Percentiles rank a stretch among this genome's conserved stretches.
These are phyloP conservation scores for Mycosphaerella arachidis DNA, from an alignment of 2,329 filamentous ascomycete genomes.

Conservation along the genomic window DNA sequence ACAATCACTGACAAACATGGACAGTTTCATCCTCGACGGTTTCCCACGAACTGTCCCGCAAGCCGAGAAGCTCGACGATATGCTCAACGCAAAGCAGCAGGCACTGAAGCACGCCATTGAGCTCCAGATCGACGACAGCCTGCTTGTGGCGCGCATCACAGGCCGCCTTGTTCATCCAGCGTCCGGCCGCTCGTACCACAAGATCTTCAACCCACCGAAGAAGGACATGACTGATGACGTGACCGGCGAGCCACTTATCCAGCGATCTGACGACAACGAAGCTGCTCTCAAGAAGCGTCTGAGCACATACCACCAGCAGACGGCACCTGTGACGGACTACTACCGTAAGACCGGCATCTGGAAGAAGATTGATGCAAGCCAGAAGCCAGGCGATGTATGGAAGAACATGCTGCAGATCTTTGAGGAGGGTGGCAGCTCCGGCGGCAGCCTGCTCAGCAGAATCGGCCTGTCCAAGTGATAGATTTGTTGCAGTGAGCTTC, in stretches of 20 bases:
- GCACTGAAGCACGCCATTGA: slow-evolving; percentile 92
- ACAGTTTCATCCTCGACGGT: slow-evolving; percentile 94
- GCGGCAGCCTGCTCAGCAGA: slow-evolving; percentile 49
- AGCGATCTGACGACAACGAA: slow-evolving; percentile 95
- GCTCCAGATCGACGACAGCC: slow-evolving; percentile 90
- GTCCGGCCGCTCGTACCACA: slow-evolving; percentile 95
- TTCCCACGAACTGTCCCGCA: slow-evolving; percentile 96
- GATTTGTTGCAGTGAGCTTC: not conserved
- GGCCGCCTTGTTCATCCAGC: slow-evolving; percentile 93
- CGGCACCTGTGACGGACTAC: slow-evolving; percentile 85
- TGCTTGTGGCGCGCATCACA: slow-evolving; percentile 93
- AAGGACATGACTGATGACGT: slow-evolving; percentile 89
- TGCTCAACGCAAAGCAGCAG: slow-evolving; percentile 75
- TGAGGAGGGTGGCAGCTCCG: slow-evolving; percentile 42
- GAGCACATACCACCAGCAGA: slow-evolving; percentile 90
- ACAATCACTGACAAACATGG: slow-evolving; percentile 7
- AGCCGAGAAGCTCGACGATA: slow-evolving; percentile 87
- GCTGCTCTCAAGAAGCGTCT: slow-evolving; percentile 94
- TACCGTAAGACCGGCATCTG: slow-evolving; percentile 98
- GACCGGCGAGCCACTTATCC: slow-evolving; percentile 92
- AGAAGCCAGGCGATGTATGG: slow-evolving; percentile 95
- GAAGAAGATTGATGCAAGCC: slow-evolving; percentile 90
- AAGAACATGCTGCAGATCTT: slow-evolving; percentile 85
- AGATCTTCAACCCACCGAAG: slow-evolving; percentile 98
- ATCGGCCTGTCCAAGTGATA: slow-evolving; percentile 43